phyloP scores from a whole-genome alignment of 192 early-diverging fungal species.

The Lobulomyces angularis region DNA sequence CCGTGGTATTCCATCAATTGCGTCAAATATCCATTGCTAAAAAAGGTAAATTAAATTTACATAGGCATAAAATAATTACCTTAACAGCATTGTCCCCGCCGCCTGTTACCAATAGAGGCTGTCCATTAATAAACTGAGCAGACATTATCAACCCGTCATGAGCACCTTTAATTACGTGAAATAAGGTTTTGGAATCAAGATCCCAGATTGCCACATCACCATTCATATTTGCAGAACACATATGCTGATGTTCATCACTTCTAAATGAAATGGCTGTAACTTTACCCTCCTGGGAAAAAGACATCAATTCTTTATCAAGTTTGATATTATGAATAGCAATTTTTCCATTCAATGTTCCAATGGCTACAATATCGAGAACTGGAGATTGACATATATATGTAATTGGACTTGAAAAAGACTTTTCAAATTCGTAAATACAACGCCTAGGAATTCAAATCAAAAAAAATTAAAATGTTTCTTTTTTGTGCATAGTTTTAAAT shows the following conservation, averaged over 20 bases:
- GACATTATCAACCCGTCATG: slow-evolving; percentile 70
- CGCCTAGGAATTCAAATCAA: slow-evolving; percentile 26
- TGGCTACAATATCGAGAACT: slow-evolving; percentile 82
- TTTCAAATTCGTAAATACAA: slow-evolving; percentile 70
- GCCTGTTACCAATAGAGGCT: slow-evolving; percentile 77
- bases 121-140: slow-evolving; percentile 66
- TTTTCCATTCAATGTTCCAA: slow-evolving; percentile 81
- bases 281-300: slow-evolving; percentile 68
- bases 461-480: slow-evolving; percentile 5
- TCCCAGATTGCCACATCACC: slow-evolving; percentile 93
- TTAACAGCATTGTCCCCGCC: slow-evolving; percentile 86
- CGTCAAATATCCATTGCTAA: slow-evolving; percentile 91
- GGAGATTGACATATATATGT: slow-evolving; percentile 74
- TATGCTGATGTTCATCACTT: slow-evolving; percentile 46
- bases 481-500: slow-evolving; percentile 8
- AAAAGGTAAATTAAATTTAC: neutral
- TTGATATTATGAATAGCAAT: slow-evolving; percentile 78
- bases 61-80: slow-evolving; percentile 15
- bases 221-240: slow-evolving; percentile 78
- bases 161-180: slow-evolving; percentile 72
- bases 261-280: slow-evolving; percentile 88
- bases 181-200: slow-evolving; percentile 56
- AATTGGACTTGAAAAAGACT: slow-evolving; percentile 57
- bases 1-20: slow-evolving; percentile 61
- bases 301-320: slow-evolving; percentile 61